These are phyloP conservation scores for Cytospora paraplurivora DNA, from an alignment of 2,329 filamentous ascomycete genomes.

Conservation along the genomic window DNA sequence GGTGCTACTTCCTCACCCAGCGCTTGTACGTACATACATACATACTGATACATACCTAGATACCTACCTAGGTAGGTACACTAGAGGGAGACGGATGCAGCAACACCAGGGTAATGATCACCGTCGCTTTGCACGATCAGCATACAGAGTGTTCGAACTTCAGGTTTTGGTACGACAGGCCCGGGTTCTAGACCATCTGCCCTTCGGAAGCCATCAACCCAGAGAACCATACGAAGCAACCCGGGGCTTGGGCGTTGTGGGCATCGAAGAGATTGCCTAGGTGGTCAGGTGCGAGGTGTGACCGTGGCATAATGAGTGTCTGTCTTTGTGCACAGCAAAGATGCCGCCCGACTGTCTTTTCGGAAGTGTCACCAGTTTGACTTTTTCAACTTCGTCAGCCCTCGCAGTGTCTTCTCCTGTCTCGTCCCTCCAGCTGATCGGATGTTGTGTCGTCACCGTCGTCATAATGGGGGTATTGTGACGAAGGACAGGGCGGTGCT, in stretches of 20 bases:
- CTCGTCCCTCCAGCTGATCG: background rate
- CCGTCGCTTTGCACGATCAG: background rate
- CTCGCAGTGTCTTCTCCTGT: background rate
- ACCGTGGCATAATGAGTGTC: background rate
- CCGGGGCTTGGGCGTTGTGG: background rate
- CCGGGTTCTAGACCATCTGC: too few relatives aligned
- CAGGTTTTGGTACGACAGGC: too few relatives aligned
- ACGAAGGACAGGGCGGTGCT: slow-evolving; percentile 13
- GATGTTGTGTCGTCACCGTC: slow-evolving; percentile 22
- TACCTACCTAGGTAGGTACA: background rate
- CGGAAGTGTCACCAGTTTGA: background rate
- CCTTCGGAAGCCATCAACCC: too few relatives aligned
- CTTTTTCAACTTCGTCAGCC: background rate
- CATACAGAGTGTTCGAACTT: background rate
- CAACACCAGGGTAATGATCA: background rate
- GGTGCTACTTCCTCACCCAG: background rate
- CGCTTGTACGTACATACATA: too few relatives aligned
- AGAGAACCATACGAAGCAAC: too few relatives aligned
- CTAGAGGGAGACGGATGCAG: background rate
- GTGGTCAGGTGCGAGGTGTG: background rate
- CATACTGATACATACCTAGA: too few relatives aligned
- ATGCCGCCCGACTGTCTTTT: background rate
- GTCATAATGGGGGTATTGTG: slow-evolving; percentile 21
- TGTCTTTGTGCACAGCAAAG: background rate
- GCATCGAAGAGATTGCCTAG: background rate